A percentile compares a stretch with the other conserved stretches of the same genome.
phyloP scores from a whole-genome alignment of 495 filamentous ascomycete genomes.

The Thermothielavioides terrestris region DNA sequence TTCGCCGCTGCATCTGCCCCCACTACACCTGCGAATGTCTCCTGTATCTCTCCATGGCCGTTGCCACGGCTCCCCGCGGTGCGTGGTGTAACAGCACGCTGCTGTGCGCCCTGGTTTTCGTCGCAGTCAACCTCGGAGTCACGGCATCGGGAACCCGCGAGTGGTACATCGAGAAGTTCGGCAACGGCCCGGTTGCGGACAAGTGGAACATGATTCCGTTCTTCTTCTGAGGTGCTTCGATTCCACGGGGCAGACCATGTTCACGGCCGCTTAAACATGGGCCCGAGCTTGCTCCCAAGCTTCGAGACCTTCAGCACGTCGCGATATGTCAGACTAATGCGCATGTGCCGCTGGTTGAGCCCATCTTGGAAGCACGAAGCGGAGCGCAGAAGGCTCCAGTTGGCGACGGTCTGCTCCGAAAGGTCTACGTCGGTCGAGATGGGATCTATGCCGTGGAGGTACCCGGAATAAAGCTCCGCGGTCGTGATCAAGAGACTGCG shows the following conservation, averaged over 20 bases:
- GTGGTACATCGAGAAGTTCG: conserved; percentile 81
- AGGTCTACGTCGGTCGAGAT: conserved; percentile 52
- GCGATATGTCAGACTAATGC: conserved; percentile 84
- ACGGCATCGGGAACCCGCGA: conserved; percentile 67
- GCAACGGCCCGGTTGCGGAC: conserved; percentile 51
- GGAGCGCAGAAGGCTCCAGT: conserved; percentile 72
- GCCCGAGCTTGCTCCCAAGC: conserved; percentile 56
- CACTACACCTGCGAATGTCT: conserved; percentile 86
- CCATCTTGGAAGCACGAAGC: conserved; percentile 48
- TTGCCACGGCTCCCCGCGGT: conserved; percentile 60
- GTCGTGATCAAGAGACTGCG: conserved; percentile 72
- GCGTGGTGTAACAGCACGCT: conserved; percentile 64
- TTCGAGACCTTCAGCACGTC: conserved; percentile 85
- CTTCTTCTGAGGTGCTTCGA: conserved; percentile 45
- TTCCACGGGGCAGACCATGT: background rate
- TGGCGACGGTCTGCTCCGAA: conserved; percentile 56
- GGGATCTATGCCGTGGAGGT: conserved; percentile 69
- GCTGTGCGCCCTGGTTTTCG: conserved; percentile 58
- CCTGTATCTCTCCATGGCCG: conserved; percentile 70
- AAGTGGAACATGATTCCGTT: conserved; percentile 81
- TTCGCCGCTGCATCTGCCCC: conserved; percentile 65
- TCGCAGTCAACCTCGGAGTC: conserved; percentile 68
- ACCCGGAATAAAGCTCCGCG: conserved; percentile 57
- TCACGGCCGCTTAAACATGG: conserved; percentile 39
- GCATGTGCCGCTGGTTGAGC: conserved; percentile 51